Conservation (phyloP, 257 asterid species). For the Capsicum pubescens region DNA sequence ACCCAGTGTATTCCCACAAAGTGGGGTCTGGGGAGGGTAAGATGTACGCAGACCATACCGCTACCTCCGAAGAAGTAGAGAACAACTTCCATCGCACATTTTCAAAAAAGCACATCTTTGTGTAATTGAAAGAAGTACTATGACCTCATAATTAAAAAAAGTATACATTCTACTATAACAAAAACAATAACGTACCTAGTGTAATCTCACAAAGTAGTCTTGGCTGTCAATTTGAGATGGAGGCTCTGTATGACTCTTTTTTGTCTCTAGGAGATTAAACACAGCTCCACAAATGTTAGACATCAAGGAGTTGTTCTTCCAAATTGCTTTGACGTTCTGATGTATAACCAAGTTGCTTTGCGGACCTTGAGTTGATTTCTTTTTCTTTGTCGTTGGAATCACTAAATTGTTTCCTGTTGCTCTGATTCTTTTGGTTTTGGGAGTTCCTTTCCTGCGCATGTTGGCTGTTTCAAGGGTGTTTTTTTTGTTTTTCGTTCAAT, state of each 20-base stretch:
- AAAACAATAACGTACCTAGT: too few relatives aligned
- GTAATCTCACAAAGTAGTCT: neutral
- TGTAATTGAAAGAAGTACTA: neutral
- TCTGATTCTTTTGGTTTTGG: conserved; percentile 7
- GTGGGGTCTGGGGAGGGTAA: too few relatives aligned
- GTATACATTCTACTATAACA: neutral
- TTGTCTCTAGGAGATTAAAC: neutral
- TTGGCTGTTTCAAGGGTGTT: neutral
- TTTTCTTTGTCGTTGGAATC: neutral
- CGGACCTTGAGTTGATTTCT: neutral
- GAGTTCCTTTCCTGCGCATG: neutral
- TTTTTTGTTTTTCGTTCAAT: neutral
- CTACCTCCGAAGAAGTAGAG: too few relatives aligned
- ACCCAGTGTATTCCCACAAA: too few relatives aligned
- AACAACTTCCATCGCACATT: neutral
- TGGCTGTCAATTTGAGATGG: neutral
- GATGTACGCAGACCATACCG: too few relatives aligned
- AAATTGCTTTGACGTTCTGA: neutral
- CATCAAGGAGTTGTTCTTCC: neutral
- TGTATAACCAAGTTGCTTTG: neutral
- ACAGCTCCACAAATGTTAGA: neutral
- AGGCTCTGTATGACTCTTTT: neutral
- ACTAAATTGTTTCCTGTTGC: neutral
- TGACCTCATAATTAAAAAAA: neutral
- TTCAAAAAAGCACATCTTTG: neutral